These are phyloP conservation scores for Mortierella antarctica DNA, from an alignment of 192 early-diverging fungal species.

Conservation along the genomic window DNA sequence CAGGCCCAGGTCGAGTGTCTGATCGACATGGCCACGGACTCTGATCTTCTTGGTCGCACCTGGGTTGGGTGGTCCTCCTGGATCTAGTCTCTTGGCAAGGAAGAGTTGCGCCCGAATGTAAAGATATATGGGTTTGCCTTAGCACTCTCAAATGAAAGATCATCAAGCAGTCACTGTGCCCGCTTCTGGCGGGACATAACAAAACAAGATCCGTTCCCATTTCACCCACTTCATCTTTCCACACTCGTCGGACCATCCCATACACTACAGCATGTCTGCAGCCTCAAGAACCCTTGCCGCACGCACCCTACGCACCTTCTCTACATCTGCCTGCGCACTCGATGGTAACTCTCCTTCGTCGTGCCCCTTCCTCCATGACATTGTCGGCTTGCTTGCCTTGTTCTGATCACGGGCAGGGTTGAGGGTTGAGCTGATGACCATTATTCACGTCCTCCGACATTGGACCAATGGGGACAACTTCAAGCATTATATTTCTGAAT, in stretches of 20 bases:
- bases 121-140: no score
- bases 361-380: no score
- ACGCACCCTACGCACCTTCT: constrained; percentile 35
- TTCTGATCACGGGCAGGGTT: background rate
- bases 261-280: constrained; percentile 33
- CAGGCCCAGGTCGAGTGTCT: constrained; percentile 78
- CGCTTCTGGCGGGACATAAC: no score
- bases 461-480: no score
- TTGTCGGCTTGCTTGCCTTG: background rate
- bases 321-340: constrained; percentile 29
- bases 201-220: constrained; percentile 16
- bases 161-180: no score
- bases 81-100: background rate
- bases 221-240: background rate
- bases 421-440: no score
- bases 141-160: no score
- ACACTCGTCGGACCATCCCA: background rate
- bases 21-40: constrained; percentile 81
- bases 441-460: no score
- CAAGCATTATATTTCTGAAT: no score
- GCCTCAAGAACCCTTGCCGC: constrained; percentile 26
- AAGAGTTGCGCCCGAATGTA: background rate
- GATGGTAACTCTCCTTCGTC: constrained; percentile 20
- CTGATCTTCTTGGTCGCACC: constrained; percentile 69
- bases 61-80: constrained; percentile 74